Base-by-base conservation (phyloP, 179 eudicot species). In the Patellifolia procumbens region DNA sequence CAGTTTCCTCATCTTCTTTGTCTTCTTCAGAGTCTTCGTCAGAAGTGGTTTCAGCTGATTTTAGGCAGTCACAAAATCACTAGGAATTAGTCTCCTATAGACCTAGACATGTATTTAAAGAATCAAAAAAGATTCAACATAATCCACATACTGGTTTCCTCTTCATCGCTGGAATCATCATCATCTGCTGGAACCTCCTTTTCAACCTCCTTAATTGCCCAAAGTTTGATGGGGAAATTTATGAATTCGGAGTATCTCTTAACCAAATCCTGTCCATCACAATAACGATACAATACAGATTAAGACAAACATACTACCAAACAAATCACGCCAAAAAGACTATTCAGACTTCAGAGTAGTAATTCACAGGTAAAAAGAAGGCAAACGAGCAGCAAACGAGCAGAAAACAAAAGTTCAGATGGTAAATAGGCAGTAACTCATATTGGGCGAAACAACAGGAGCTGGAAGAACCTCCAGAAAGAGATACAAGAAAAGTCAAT, bases 101-200 rank as follows among this genome's bases (percentile, higher is more conserved):
- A 32, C 48, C 31, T 2, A 62, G 16, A 63, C 68, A 45, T 46
- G 55, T 45, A 66, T 11, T 52, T 34, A 37, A 58, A 63, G 28
- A 72, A 66, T 20, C 26, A 81, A n/a, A 16, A 31, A 55, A 62
- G 63, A 78, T 65, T 26, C 9, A 70, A 48, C 76, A 31, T 16
- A 63, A 59, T 15, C 2, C 48, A 79, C 94, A 65, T 88, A 94
- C 97, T 28, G 80, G 88, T 78, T 67, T 88, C 94, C 64, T 92
- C 96, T 43, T 92, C 98, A 59, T 93, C 98, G 72, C 84, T 85
- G 56, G 97, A 84, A 43, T 92, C 97, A 32, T 90, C 97, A 49
- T 92, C 98, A 79, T 94, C 98, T 74, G 97, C 92, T 77, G 98
- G 97, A 76, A 91, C 98, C 86, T 94, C 98, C 77, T 88, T 92